phyloP scores from a whole-genome alignment of 2,329 filamentous ascomycete species.

The Huntiella bhutanensis region DNA sequence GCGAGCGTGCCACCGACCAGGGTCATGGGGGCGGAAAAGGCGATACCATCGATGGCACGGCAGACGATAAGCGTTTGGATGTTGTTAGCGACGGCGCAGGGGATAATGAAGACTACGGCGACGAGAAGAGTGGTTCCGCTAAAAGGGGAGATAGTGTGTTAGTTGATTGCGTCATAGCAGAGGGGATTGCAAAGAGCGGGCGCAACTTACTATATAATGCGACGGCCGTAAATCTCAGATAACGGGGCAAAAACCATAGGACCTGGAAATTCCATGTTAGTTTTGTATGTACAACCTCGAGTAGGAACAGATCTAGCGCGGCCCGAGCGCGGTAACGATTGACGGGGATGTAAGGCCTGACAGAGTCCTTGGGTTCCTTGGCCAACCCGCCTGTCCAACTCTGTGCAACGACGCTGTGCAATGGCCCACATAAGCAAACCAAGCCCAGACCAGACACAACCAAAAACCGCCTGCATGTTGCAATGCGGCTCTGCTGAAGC shows the following conservation, averaged over 20 bases:
- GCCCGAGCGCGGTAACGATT: no score
- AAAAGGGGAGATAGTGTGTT: constrained; percentile 8
- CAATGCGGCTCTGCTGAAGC: background rate
- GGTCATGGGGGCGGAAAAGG: constrained; percentile 74
- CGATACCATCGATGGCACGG: constrained; percentile 62
- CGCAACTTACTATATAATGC: constrained; percentile 42
- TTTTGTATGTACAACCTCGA: background rate
- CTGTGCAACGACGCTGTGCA: no score
- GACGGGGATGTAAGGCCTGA: no score
- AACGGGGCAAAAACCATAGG: constrained; percentile 66
- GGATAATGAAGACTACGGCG: constrained; percentile 63
- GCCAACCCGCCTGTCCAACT: no score
- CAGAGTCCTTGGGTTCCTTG: no score
- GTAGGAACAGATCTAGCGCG: no score
- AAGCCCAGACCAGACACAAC: no score
- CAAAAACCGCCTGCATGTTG: background rate
- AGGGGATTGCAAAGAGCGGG: background rate
- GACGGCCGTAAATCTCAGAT: constrained; percentile 55
- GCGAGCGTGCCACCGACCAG: constrained; percentile 66
- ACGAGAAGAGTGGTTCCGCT: constrained; percentile 42
- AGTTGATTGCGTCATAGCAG: background rate
- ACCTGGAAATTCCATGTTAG: constrained; percentile 21
- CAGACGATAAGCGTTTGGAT: constrained; percentile 59
- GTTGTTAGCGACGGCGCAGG: constrained; percentile 58
- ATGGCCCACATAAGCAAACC: no score